Evolutionary conservation across 495 filamentous ascomycete species (phyloP).

Genomic region (Tuber calosporum): DNA sequence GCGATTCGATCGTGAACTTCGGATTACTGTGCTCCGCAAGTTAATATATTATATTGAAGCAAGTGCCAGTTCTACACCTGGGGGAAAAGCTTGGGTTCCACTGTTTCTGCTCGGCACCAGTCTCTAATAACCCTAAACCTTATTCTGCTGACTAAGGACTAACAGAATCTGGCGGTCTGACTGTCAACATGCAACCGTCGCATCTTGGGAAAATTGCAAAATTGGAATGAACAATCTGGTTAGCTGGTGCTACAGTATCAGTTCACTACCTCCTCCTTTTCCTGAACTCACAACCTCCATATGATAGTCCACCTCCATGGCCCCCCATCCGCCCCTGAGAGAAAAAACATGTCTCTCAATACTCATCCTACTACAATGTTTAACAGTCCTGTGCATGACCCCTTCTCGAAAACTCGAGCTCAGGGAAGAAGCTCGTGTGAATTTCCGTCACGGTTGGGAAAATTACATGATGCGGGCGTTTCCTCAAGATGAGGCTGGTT

Average conservation of each 20-base stretch:
- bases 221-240: not conserved
- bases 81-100: not conserved
- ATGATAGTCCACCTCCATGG: slow-evolving; percentile 31
- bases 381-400: slow-evolving; percentile 48
- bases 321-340: slow-evolving; percentile 32
- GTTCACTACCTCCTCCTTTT: not conserved
- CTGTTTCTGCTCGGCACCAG: too few relatives aligned
- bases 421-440: slow-evolving; percentile 69
- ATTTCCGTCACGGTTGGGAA: slow-evolving; percentile 96
- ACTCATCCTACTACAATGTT: slow-evolving; percentile 41
- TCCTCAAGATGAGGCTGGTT: slow-evolving; percentile 78
- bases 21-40: not conserved
- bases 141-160: not conserved
- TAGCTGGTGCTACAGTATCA: not conserved
- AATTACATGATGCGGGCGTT: slow-evolving; percentile 93
- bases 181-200: slow-evolving; percentile 25
- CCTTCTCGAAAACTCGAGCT: slow-evolving; percentile 49
- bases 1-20: not conserved
- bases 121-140: not conserved
- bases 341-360: slow-evolving; percentile 28
- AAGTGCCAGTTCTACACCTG: not conserved
- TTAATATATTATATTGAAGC: too few relatives aligned
- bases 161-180: not conserved
- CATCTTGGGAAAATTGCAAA: slow-evolving; percentile 12
- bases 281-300: not conserved